Evolutionary conservation across 805 yeast species (phyloP).

Genomic region (Wickerhamomyces bovis): DNA sequence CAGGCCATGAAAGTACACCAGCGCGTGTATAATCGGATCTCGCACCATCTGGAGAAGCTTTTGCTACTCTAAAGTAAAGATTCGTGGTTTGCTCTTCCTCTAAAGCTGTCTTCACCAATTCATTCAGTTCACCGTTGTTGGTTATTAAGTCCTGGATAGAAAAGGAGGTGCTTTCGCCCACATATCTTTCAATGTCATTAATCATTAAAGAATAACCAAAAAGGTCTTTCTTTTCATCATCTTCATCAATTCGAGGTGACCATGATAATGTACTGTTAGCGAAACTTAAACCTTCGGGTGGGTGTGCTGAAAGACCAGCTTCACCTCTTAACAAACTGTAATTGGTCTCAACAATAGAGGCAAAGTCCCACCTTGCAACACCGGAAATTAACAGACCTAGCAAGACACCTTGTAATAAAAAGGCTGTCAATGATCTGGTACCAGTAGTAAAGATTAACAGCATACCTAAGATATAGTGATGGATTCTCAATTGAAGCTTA

Average conservation of each 20-base stretch:
- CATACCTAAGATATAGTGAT: conserved; percentile 77
- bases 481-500: conserved; percentile 68
- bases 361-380: conserved; percentile 88
- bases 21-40: conserved; percentile 65
- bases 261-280: conserved; percentile 24
- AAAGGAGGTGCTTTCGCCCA: conserved; percentile 45
- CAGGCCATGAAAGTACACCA: conserved; percentile 53
- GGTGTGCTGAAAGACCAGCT: conserved; percentile 46
- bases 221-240: conserved; percentile 23
- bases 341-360: conserved; percentile 78
- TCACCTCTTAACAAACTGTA: conserved; percentile 64
- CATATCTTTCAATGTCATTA: conserved; percentile 73
- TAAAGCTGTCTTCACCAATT: conserved; percentile 29
- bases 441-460: conserved; percentile 78
- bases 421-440: conserved; percentile 63
- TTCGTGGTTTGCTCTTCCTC: conserved; percentile 23
- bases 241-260: conserved; percentile 14
- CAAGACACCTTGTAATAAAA: conserved; percentile 77
- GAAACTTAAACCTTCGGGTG: conserved; percentile 39
- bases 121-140: conserved; percentile 24
- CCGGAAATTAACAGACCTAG: conserved; percentile 82
- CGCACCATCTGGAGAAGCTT: conserved; percentile 26
- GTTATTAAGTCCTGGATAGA: conserved; percentile 33
- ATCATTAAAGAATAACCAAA: conserved; percentile 59
- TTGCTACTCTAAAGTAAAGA: conserved; percentile 53